Evolutionary conservation across 2,329 filamentous ascomycete species (phyloP).

Genomic region (Coniochaeta prunicola): DNA sequence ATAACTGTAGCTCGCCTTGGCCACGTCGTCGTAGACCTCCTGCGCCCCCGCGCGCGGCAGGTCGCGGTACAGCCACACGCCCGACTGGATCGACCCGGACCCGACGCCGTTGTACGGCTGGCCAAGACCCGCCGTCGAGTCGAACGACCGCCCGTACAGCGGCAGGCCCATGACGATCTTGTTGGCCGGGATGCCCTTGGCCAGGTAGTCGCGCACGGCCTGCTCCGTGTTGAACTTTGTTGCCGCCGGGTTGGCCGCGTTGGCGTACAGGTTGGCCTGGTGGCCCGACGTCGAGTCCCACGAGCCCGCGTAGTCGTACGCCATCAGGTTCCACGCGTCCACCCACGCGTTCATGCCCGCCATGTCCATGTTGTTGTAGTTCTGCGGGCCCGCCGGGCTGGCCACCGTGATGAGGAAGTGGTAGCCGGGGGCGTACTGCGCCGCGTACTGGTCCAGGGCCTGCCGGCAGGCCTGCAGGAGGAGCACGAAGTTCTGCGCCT

Average conservation of each 20-base stretch:
- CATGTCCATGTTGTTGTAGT: conserved; percentile 37
- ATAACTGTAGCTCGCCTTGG: conserved; percentile 66
- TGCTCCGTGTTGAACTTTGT: conserved; percentile 65
- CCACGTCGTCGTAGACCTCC: conserved; percentile 48
- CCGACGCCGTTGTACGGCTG: conserved; percentile 57
- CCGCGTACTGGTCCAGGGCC: conserved; percentile 23
- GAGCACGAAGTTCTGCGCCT: conserved; percentile 33
- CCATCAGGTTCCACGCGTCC: conserved; percentile 56
- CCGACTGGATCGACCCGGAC: conserved; percentile 46
- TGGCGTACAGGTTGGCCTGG: conserved; percentile 60
- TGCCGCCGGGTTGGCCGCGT: conserved; percentile 37
- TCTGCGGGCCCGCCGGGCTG: conserved; percentile 31
- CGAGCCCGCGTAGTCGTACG: conserved; percentile 61
- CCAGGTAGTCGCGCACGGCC: conserved; percentile 57
- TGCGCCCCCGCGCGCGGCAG: conserved; percentile 54
- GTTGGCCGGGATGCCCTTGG: conserved; percentile 45
- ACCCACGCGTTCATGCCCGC: conserved; percentile 38
- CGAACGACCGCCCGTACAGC: conserved; percentile 72
- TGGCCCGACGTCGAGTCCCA: conserved; percentile 57
- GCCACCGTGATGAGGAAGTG: conserved; percentile 25
- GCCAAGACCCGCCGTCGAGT: conserved; percentile 60
- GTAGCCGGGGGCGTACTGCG: conserved; percentile 19
- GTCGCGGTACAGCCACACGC: conserved; percentile 67
- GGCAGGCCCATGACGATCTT: conserved; percentile 75
- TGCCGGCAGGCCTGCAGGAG: conserved; percentile 34